Conservation (phyloP, 331 rosid species). For the Dryas integrifolia region DNA sequence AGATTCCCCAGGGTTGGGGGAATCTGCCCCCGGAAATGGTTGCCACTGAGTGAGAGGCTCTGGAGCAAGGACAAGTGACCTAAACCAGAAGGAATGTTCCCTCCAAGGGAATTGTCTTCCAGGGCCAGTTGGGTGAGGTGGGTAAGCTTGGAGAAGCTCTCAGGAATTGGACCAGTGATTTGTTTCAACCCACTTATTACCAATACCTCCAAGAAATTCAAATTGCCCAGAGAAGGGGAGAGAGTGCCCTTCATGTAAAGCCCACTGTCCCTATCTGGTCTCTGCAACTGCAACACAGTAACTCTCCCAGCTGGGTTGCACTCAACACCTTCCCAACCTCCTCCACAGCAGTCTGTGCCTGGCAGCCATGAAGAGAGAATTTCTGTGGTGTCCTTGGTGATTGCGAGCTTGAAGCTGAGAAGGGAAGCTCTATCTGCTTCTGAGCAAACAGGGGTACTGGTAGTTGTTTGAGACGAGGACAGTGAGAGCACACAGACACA, state of each 20-base stretch:
- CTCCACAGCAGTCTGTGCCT: constrained; percentile 78
- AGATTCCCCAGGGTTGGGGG: constrained; percentile 67
- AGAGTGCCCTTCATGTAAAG: constrained; percentile 79
- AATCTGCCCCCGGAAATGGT: constrained; percentile 68
- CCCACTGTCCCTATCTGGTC: constrained; percentile 42
- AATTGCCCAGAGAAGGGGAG: constrained; percentile 66
- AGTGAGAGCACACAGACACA: constrained; percentile 28
- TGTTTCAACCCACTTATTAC: constrained; percentile 72
- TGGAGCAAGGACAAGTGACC: constrained; percentile 65
- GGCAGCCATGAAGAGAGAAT: constrained; percentile 64
- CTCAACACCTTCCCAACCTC: constrained; percentile 90
- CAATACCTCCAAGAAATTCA: constrained; percentile 80
- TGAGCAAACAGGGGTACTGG: constrained; percentile 48
- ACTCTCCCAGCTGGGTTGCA: constrained; percentile 80
- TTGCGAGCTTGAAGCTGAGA: constrained; percentile 68
- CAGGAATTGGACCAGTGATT: constrained; percentile 73
- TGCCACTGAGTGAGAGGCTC: constrained; percentile 64
- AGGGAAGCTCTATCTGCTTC: constrained; percentile 80
- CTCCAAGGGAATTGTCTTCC: constrained; percentile 76
- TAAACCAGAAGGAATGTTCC: constrained; percentile 72
- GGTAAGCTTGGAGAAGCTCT: constrained; percentile 58
- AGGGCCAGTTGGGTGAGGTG: constrained; percentile 68
- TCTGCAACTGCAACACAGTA: constrained; percentile 67
- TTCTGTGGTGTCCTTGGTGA: constrained; percentile 68
- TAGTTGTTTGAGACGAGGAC: constrained; percentile 25